phyloP scores from a whole-genome alignment of 1,284 basidiomycete genomes.

The Leccinum pachyderme region DNA sequence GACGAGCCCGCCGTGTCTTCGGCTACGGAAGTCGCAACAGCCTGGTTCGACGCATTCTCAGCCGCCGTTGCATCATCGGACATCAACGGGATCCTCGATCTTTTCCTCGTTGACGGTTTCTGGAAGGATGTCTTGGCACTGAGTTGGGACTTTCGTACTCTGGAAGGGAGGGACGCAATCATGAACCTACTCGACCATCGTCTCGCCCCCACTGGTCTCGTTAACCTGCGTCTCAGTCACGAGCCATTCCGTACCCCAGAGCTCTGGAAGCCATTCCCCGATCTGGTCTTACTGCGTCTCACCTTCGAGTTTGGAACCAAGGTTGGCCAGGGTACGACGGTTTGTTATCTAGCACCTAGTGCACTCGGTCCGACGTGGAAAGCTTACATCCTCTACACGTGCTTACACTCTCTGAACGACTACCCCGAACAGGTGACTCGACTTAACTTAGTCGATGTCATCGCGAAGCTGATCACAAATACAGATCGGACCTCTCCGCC shows the following conservation, averaged over 20 bases:
- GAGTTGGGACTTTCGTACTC: slow-evolving; percentile 32
- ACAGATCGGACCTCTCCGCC: slow-evolving; percentile 26
- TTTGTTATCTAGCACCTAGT: slow-evolving; percentile 21
- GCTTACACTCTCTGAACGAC: slow-evolving; percentile 47
- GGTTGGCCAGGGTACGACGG: slow-evolving; percentile 21
- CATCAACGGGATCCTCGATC: slow-evolving; percentile 21
- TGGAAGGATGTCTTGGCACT: slow-evolving; percentile 30
- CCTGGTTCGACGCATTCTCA: slow-evolving; percentile 36
- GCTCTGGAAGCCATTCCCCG: slow-evolving; percentile 23
- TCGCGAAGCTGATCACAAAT: slow-evolving; percentile 1
- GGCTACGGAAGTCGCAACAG: slow-evolving; percentile 18
- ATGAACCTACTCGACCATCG: slow-evolving; percentile 23
- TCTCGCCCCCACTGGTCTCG: slow-evolving; percentile 35
- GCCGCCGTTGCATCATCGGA: slow-evolving; percentile 30
- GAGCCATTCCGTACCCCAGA: slow-evolving; percentile 19
- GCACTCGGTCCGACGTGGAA: slow-evolving; percentile 23
- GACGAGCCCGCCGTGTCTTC: slow-evolving; percentile 22
- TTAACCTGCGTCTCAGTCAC: slow-evolving; percentile 20
- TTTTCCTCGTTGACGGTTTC: slow-evolving; percentile 30
- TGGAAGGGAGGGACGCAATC: slow-evolving; percentile 27
- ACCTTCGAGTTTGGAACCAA: slow-evolving; percentile 28
- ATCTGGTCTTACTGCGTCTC: slow-evolving; percentile 25
- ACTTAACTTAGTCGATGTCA: not conserved
- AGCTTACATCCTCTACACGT: slow-evolving; percentile 39
- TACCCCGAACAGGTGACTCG: slow-evolving; percentile 36